These are phyloP conservation scores for Neocatenulostroma microsporum DNA, from an alignment of 2,329 filamentous ascomycete species.

Conservation along the genomic window DNA sequence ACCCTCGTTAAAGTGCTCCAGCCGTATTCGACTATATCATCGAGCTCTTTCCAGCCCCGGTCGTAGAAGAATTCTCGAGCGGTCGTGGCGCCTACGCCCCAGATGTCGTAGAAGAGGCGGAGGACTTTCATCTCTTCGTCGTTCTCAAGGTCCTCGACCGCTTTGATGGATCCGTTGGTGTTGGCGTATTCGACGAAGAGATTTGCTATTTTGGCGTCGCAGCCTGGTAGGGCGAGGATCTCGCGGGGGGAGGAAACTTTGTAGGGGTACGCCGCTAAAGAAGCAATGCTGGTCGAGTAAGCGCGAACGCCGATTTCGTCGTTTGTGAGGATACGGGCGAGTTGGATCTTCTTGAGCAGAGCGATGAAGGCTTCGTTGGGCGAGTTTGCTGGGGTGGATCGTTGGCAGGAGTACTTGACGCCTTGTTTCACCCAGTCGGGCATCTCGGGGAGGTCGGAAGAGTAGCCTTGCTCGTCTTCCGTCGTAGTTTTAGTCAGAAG, in stretches of 20 bases:
- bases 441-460: constrained; percentile 51
- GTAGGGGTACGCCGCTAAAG: constrained; percentile 72
- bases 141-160: constrained; percentile 55
- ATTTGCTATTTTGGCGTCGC: constrained; percentile 67
- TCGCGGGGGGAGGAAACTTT: constrained; percentile 40
- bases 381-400: constrained; percentile 59
- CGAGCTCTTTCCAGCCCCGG: constrained; percentile 70
- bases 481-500: constrained; percentile 66
- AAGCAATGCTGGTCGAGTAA: constrained; percentile 79
- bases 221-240: constrained; percentile 59
- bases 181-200: constrained; percentile 70
- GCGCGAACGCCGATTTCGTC: constrained; percentile 76
- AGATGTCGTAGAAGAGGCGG: constrained; percentile 70
- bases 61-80: constrained; percentile 73
- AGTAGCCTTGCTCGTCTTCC: constrained; percentile 57
- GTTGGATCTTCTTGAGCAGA: constrained; percentile 66
- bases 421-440: constrained; percentile 62
- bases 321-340: constrained; percentile 59
- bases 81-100: constrained; percentile 80
- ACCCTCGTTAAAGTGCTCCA: constrained; percentile 68
- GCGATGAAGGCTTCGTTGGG: constrained; percentile 71
- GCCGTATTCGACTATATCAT: constrained; percentile 76
- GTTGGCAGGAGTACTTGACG: constrained; percentile 69
- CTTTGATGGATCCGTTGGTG: constrained; percentile 52
- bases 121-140: constrained; percentile 60